Evolutionary conservation across 2,329 filamentous ascomycete genomes (phyloP), one percentile per base, ranked within the genome.

Genomic region (Tympanopsis confertula): DNA sequence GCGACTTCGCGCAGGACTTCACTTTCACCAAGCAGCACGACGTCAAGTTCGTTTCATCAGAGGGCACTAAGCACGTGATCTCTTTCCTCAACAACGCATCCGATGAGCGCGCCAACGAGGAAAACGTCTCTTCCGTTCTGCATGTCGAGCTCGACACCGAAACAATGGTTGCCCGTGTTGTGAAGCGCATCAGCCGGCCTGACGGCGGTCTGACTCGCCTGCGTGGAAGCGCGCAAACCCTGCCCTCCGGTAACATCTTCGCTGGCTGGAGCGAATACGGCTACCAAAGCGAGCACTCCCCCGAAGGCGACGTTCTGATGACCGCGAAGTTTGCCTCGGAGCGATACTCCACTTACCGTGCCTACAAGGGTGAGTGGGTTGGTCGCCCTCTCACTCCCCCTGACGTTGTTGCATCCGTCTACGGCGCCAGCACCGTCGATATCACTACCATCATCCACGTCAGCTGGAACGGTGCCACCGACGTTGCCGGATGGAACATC

Each of bases 381-480:
- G 56, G 58, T 13, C 48, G 49, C 5, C 55, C 56, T 3, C 35
- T 37, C 14, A 40, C 47, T 5, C 50, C 54, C 3, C 57, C 57
- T 1, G 49, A 46, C 3, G 13, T 56, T 5, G 51, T 52, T 14
- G 45, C 54, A 4, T 50, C 49, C 2, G 52, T 50, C 2, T 49
- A 45, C 17, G 55, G 55, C 4, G 50, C 50, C 3, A 39, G 45
- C 10, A 41, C 42, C 13, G 42, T 47, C 0, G 48, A 52, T 10
- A 38, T 52, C 26, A 46, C 48, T 4, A 58, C 52, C 0, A 49
- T 50, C 3, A 40, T 54, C 37, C 49, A 58, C 43, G 51, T 60
- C 24, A 49, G 45, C 38, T 53, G 50, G 50, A 52, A 61, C 30
- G 59, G 58, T 1, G 58, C 58, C 5, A 62, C 58, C 1, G 56